Conservation (phyloP, 208 protist species). For the Acanthamoeba lenticulata region DNA sequence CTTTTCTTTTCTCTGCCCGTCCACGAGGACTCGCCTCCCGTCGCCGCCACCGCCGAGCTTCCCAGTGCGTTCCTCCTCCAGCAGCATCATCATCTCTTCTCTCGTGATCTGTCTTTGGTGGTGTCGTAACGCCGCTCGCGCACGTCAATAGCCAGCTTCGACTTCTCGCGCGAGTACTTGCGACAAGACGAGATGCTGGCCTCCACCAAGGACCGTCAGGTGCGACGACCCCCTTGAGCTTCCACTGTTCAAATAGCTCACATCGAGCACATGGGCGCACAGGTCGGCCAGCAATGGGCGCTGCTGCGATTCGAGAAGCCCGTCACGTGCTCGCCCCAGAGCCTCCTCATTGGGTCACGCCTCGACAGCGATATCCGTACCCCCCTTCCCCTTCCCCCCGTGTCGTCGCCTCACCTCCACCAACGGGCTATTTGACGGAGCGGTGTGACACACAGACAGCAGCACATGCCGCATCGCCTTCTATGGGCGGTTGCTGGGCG, state of each 20-base stretch:
- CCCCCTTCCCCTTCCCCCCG: background rate
- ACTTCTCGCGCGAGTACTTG: constrained; percentile 27
- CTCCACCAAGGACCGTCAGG: background rate
- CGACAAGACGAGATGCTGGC: constrained; percentile 10
- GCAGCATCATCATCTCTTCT: background rate
- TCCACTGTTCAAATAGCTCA: too few relatives aligned
- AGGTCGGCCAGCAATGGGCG: constrained; percentile 69
- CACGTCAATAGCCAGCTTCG: background rate
- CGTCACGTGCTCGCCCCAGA: constrained; percentile 60
- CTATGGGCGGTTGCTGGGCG: constrained; percentile 65
- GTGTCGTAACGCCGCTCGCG: too few relatives aligned
- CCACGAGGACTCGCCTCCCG: background rate
- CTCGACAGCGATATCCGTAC: constrained; percentile 73
- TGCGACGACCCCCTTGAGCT: too few relatives aligned
- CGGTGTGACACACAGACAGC: constrained; percentile 23
- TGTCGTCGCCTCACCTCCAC: too few relatives aligned
- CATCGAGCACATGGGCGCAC: background rate
- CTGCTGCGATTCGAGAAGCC: constrained; percentile 80
- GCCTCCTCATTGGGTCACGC: constrained; percentile 74
- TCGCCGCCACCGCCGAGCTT: background rate
- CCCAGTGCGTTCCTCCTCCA: background rate
- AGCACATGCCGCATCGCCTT: constrained; percentile 76
- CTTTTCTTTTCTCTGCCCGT: constrained; percentile 70
- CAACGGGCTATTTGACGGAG: background rate
- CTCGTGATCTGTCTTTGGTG: background rate